Percentiles rank a stretch among this genome's conserved stretches.
phyloP scores from a whole-genome alignment of 495 filamentous ascomycete species.

The Penicillium longicatenatum region DNA sequence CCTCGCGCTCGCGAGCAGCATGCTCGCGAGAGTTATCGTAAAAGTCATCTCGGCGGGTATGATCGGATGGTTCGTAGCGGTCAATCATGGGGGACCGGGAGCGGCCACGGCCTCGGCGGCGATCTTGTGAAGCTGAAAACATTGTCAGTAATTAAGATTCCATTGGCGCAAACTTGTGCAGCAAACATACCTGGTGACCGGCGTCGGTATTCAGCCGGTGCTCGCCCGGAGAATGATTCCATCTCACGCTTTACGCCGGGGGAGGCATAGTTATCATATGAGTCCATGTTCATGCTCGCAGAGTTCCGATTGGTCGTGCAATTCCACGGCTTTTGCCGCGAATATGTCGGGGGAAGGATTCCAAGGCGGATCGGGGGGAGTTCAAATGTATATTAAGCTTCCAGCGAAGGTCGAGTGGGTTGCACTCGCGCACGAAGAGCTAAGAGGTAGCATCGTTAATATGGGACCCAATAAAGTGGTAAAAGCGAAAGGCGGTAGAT shows the following conservation, averaged over 20 bases:
- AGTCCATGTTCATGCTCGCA: conserved; percentile 36
- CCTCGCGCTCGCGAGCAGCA: conserved; percentile 63
- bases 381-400: conserved; percentile 1
- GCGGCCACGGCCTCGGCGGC: conserved; percentile 55
- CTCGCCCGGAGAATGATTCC: conserved; percentile 36
- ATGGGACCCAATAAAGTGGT: conserved; percentile 36
- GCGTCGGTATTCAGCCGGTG: conserved; percentile 48
- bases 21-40: conserved; percentile 65
- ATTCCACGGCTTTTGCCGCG: conserved; percentile 12
- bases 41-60: conserved; percentile 53
- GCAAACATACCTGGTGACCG: conserved; percentile 52
- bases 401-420: conserved; percentile 9
- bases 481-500: conserved; percentile 24
- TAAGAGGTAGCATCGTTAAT: conserved; percentile 45
- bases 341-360: neutral
- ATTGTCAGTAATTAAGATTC: conserved; percentile 9
- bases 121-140: conserved; percentile 46
- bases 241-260: conserved; percentile 44
- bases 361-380: neutral
- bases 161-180: neutral
- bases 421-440: conserved; percentile 27
- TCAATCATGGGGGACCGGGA: conserved; percentile 78
- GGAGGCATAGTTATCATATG: conserved; percentile 44
- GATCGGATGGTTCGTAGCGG: conserved; percentile 67
- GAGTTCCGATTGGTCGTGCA: neutral